Percentiles rank a stretch among this genome's conserved stretches.
phyloP scores from a whole-genome alignment of 2,329 filamentous ascomycete species.

The Colletotrichum costaricense region DNA sequence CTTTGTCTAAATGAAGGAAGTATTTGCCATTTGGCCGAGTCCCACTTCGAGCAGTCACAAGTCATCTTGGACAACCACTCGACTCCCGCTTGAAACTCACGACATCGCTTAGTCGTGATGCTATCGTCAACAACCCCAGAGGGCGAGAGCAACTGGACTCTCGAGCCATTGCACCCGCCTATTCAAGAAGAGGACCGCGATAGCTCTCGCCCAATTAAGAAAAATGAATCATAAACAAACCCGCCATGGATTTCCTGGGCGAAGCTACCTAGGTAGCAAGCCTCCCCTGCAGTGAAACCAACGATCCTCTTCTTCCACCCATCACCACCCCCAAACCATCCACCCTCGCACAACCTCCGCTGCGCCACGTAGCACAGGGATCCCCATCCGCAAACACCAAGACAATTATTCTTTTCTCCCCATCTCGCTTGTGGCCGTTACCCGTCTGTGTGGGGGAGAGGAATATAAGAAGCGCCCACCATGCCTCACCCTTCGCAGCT shows the following conservation, averaged over 20 bases:
- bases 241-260: neutral
- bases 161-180: neutral
- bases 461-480: neutral
- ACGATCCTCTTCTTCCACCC: neutral
- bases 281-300: neutral
- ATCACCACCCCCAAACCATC: neutral
- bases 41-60: neutral
- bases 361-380: neutral
- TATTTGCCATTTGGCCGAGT: neutral
- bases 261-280: neutral
- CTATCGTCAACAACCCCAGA: neutral
- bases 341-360: neutral
- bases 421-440: neutral
- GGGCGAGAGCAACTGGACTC: neutral
- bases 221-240: neutral
- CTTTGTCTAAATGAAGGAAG: neutral
- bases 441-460: neutral
- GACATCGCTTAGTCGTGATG: neutral
- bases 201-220: neutral
- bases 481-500: slow-evolving; percentile 5
- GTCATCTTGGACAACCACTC: neutral
- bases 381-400: neutral
- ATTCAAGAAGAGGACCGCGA: neutral
- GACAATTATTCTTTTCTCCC: neutral
- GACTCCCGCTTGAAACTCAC: neutral